Percentiles rank a stretch among this genome's conserved stretches.
Evolutionary conservation across 805 yeast species (phyloP).

Genomic region (Candida orba): DNA sequence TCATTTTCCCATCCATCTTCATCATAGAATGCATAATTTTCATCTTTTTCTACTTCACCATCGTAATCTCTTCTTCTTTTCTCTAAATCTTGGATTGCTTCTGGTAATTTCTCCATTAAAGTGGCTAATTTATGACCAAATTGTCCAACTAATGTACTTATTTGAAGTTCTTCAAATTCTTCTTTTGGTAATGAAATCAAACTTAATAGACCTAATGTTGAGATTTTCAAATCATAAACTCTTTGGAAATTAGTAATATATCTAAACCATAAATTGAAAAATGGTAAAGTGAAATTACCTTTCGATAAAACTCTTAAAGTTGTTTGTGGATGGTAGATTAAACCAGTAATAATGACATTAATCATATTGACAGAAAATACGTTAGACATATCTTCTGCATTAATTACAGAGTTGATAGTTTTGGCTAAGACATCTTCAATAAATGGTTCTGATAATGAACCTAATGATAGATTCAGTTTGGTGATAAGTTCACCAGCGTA

Average conservation of each 20-base stretch:
- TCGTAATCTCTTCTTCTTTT: constrained; percentile 44
- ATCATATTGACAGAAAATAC: constrained; percentile 40
- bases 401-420: constrained; percentile 33
- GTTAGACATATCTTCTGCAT: constrained; percentile 18
- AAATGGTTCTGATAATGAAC: constrained; percentile 34
- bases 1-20: constrained; percentile 30
- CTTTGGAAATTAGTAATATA: constrained; percentile 48
- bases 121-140: constrained; percentile 45
- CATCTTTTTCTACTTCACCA: constrained; percentile 19
- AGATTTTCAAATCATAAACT: constrained; percentile 76
- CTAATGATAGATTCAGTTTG: constrained; percentile 53
- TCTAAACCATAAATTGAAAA: constrained; percentile 60
- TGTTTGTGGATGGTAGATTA: constrained; percentile 51
- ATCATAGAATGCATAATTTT: constrained; percentile 21
- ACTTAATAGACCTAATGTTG: constrained; percentile 58
- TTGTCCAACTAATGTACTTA: constrained; percentile 35
- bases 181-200: constrained; percentile 27
- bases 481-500: constrained; percentile 59
- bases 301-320: constrained; percentile 47
- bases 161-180: constrained; percentile 26
- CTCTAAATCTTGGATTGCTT: constrained; percentile 60
- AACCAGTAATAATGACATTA: constrained; percentile 56
- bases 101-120: constrained; percentile 57
- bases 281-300: constrained; percentile 35
- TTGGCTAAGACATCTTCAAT: constrained; percentile 35